Conservation (phyloP, 2,329 filamentous ascomycete genomes). For the Phaeosphaeriaceae sp. region DNA sequence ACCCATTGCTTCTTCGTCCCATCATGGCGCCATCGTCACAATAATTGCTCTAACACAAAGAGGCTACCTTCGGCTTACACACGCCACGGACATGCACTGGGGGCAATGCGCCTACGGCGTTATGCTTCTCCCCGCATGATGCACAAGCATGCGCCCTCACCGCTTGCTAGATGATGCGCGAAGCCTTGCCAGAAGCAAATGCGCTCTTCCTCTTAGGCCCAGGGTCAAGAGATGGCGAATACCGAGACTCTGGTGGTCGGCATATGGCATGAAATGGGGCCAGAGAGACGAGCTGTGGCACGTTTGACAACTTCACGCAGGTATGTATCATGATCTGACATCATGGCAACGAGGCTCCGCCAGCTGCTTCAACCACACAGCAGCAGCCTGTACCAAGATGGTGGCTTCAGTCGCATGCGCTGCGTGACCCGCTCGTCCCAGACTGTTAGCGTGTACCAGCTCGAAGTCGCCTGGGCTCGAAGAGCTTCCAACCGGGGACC, state of each 20-base stretch:
- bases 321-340: conserved; percentile 23
- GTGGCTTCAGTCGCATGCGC: conserved; percentile 18
- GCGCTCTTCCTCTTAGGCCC: too few species aligned
- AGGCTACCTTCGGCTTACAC: conserved; percentile 43
- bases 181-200: conserved; percentile 20
- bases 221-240: conserved; percentile 17
- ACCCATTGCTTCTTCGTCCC: conserved; percentile 22
- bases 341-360: conserved; percentile 27
- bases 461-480: conserved; percentile 17
- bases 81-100: conserved; percentile 8
- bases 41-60: conserved; percentile 8
- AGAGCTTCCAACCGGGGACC: conserved; percentile 23
- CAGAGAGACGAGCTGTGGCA: conserved; percentile 19
- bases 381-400: conserved; percentile 32
- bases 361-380: conserved; percentile 28
- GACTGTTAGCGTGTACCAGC: conserved; percentile 22
- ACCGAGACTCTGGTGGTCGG: conserved; percentile 20
- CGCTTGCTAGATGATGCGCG: conserved; percentile 25
- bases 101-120: conserved; percentile 19
- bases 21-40: conserved; percentile 24
- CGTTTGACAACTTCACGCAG: not conserved
- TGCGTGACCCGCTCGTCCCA: conserved; percentile 22
- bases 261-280: conserved; percentile 7
- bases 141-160: conserved; percentile 29
- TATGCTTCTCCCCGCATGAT: conserved; percentile 21